These are phyloP conservation scores for Rubia tinctorum DNA, from an alignment of 305 asterid species.

Conservation along the genomic window DNA sequence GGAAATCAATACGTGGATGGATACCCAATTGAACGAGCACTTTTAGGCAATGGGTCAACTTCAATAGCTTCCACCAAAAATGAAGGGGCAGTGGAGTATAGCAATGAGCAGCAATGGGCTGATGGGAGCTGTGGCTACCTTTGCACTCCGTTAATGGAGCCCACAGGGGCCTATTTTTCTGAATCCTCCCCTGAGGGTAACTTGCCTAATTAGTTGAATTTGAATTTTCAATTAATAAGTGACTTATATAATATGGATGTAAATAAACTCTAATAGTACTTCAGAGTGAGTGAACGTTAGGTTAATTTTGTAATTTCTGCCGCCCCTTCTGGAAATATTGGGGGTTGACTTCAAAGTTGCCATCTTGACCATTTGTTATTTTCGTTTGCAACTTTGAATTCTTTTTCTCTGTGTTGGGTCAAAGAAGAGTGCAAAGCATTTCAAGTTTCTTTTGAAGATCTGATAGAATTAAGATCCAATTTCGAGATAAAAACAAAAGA, in stretches of 20 bases:
- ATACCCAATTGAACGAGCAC: conserved; percentile 12
- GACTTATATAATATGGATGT: neutral
- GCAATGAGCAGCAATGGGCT: conserved; percentile 12
- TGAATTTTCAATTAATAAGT: too few species aligned
- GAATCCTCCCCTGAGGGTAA: conserved; percentile 20
- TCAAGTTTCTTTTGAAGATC: too few species aligned
- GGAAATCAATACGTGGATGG: conserved; percentile 22
- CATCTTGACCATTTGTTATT: too few species aligned
- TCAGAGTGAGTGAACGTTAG: too few species aligned
- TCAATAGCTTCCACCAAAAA: neutral
- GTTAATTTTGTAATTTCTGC: too few species aligned
- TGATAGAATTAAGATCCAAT: too few species aligned
- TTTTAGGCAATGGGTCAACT: conserved; percentile 16
- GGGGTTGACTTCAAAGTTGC: too few species aligned
- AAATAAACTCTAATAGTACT: neutral
- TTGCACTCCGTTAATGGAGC: conserved; percentile 5
- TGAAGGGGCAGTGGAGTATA: conserved; percentile 15
- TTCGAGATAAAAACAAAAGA: too few species aligned
- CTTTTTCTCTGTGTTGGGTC: too few species aligned
- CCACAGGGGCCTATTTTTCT: conserved; percentile 14
- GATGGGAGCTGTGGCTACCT: conserved; percentile 9
- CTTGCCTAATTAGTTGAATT: neutral
- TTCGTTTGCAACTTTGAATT: too few species aligned
- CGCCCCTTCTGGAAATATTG: too few species aligned
- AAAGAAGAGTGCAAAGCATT: too few species aligned